phyloP scores from a whole-genome alignment of 148 eudicot species.

The Diospyros lotus region DNA sequence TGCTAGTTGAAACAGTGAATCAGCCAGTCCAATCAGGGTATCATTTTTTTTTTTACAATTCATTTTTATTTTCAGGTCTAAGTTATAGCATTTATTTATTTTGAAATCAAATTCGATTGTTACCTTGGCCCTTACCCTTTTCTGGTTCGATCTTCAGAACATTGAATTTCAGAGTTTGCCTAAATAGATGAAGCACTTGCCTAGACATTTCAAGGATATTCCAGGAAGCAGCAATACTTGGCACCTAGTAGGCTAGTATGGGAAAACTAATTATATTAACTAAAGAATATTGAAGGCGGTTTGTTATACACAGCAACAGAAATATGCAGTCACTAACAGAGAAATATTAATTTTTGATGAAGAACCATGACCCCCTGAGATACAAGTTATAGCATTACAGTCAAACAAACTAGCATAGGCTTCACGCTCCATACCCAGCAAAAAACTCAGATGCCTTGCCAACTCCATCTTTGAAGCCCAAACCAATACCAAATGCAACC shows the following conservation, averaged over 20 bases:
- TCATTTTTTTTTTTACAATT: no score
- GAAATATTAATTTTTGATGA: background rate
- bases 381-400: background rate
- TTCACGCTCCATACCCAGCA: constrained; percentile 68
- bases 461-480: constrained; percentile 82
- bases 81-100: no score
- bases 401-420: background rate
- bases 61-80: no score
- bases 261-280: background rate
- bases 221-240: background rate
- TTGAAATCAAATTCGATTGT: no score
- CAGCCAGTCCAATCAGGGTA: no score
- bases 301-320: background rate
- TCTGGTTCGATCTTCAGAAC: background rate
- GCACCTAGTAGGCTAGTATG: background rate
- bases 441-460: constrained; percentile 94
- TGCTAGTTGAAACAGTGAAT: no score
- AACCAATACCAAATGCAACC: constrained; percentile 79
- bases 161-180: background rate
- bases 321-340: background rate
- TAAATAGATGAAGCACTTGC: background rate
- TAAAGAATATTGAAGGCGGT: background rate
- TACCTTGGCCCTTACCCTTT: background rate
- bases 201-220: background rate
- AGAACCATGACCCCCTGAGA: background rate